Conservation (phyloP, 176 grass and related monocot species). For the Leersia perrieri region DNA sequence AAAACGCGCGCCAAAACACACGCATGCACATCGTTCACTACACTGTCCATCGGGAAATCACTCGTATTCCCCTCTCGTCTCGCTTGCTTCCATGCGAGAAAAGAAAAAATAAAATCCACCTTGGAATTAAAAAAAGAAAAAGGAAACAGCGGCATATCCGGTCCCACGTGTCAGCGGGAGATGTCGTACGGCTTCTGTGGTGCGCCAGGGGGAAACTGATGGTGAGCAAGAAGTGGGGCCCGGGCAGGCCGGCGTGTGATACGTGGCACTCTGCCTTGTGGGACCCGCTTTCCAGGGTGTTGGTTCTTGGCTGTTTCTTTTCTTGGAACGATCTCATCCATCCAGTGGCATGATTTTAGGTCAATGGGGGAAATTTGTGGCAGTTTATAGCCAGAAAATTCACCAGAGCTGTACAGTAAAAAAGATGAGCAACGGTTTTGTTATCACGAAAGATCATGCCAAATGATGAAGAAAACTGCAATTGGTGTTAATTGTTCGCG, state of each 20-base stretch:
- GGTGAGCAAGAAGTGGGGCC: constrained; percentile 17
- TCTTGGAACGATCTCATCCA: not conserved
- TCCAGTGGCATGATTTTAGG: too few relatives aligned
- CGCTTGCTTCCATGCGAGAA: too few relatives aligned
- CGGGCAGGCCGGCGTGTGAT: not conserved
- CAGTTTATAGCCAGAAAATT: too few relatives aligned
- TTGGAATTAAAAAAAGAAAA: too few relatives aligned
- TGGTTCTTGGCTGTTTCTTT: not conserved
- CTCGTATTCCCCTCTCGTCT: too few relatives aligned
- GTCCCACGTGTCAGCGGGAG: not conserved
- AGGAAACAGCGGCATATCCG: too few relatives aligned
- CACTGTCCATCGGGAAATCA: constrained; percentile 19
- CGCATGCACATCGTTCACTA: too few relatives aligned
- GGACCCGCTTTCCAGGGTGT: not conserved
- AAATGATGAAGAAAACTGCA: not conserved
- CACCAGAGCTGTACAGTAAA: not conserved
- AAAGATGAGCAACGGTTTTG: not conserved
- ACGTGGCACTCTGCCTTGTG: not conserved
- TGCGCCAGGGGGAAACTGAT: not conserved
- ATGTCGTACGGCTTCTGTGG: too few relatives aligned
- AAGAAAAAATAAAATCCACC: too few relatives aligned
- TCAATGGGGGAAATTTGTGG: too few relatives aligned
- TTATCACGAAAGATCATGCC: not conserved
- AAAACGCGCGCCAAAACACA: too few relatives aligned
- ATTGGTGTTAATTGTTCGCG: not conserved